These are phyloP conservation scores for Sicyos edulis DNA, from an alignment of 306 rosid genomes.

Conservation along the genomic window DNA sequence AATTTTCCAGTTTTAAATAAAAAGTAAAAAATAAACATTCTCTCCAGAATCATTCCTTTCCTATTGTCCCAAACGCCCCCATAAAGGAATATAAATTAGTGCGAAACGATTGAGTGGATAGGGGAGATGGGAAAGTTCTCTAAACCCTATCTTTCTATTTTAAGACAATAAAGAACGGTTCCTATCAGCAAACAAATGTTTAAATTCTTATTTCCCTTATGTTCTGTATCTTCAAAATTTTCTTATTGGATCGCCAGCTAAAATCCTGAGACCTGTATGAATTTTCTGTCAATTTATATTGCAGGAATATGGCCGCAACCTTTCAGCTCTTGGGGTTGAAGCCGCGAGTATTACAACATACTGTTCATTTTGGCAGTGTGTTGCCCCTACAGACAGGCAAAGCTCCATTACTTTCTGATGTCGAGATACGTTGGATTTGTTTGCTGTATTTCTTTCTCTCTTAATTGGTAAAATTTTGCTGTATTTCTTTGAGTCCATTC, in stretches of 20 bases:
- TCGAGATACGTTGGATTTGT: neutral
- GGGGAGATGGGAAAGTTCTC: too few species aligned
- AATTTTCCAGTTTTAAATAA: too few species aligned
- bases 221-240: neutral
- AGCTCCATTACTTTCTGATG: constrained; percentile 29
- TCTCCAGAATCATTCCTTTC: too few species aligned
- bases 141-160: too few species aligned
- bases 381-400: constrained; percentile 64
- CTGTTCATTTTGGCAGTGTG: constrained; percentile 74
- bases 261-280: constrained; percentile 20
- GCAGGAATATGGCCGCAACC: constrained; percentile 87
- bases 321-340: constrained; percentile 57
- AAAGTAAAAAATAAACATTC: too few species aligned
- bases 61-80: too few species aligned
- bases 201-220: too few species aligned
- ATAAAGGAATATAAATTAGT: too few species aligned
- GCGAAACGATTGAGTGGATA: too few species aligned
- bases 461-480: neutral
- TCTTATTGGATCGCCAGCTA: neutral
- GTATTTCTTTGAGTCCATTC: too few species aligned
- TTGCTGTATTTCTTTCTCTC: neutral
- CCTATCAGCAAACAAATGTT: neutral
- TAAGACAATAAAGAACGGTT: too few species aligned
- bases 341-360: constrained; percentile 50
- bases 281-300: constrained; percentile 7